Evolutionary conservation across 2,329 filamentous ascomycete species (phyloP).

Genomic region (Colletotrichum tanaceti): DNA sequence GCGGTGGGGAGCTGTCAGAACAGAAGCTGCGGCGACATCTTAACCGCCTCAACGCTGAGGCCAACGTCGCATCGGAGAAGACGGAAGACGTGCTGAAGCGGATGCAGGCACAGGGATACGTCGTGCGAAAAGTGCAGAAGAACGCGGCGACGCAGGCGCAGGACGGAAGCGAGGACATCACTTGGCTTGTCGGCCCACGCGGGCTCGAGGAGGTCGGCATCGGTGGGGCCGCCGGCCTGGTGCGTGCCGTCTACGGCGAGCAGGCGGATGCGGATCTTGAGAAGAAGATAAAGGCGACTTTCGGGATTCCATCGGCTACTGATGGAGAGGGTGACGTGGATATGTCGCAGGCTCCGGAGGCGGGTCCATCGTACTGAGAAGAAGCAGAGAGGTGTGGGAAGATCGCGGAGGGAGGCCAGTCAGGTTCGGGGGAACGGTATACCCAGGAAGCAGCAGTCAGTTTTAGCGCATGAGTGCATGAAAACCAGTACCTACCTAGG

Average conservation of each 20-base stretch:
- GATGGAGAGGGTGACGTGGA: constrained; percentile 43
- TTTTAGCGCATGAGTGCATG: constrained; percentile 18
- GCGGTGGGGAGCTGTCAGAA: constrained; percentile 79
- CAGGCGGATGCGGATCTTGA: constrained; percentile 64
- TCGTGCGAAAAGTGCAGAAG: constrained; percentile 78
- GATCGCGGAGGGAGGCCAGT: constrained; percentile 39
- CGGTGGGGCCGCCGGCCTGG: constrained; percentile 78
- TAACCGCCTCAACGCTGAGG: constrained; percentile 77
- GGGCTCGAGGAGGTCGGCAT: constrained; percentile 86
- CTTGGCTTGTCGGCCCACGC: constrained; percentile 86
- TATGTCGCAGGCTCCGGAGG: constrained; percentile 31
- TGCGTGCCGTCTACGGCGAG: constrained; percentile 69
- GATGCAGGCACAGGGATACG: constrained; percentile 85
- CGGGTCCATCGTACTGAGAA: constrained; percentile 38
- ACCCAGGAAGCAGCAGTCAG: constrained; percentile 26
- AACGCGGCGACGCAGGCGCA: constrained; percentile 56
- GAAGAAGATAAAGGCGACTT: constrained; percentile 69
- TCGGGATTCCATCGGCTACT: constrained; percentile 60
- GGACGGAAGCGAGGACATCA: constrained; percentile 79
- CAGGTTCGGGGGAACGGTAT: constrained; percentile 5
- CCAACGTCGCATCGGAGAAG: constrained; percentile 78
- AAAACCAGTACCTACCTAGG: constrained; percentile 10
- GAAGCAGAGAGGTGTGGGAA: constrained; percentile 28
- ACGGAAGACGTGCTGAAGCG: constrained; percentile 80
- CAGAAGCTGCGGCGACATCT: constrained; percentile 83